A percentile compares a stretch with the other conserved stretches of the same genome.
Evolutionary conservation across 164 flowering plant genomes (phyloP).

Genomic region (Protea cynaroides): DNA sequence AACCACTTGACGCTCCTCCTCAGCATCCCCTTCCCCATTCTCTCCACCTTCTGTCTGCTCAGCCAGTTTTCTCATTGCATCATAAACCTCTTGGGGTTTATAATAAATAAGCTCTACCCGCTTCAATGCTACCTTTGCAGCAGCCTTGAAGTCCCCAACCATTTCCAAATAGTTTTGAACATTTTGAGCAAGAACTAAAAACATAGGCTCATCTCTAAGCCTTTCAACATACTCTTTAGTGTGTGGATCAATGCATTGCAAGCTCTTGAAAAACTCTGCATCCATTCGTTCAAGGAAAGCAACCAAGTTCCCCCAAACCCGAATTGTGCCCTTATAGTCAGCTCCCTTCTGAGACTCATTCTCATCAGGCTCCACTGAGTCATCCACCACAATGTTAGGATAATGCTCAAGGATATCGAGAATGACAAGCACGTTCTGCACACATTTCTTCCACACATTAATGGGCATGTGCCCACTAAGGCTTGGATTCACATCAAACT

Average conservation of each 20-base stretch:
- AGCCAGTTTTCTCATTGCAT: conserved; percentile 81
- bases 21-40: conserved; percentile 33
- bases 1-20: conserved; percentile 37
- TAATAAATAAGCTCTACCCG: conserved; percentile 83
- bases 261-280: conserved; percentile 80
- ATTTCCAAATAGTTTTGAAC: conserved; percentile 73
- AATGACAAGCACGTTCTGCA: conserved; percentile 56
- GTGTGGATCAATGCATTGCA: conserved; percentile 92
- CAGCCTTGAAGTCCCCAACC: conserved; percentile 60
- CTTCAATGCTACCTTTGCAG: conserved; percentile 79
- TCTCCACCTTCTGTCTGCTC: conserved; percentile 46
- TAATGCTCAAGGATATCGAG: conserved; percentile 76
- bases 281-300: conserved; percentile 90
- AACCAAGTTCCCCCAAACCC: conserved; percentile 86
- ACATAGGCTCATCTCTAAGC: conserved; percentile 80
- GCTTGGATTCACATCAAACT: conserved; percentile 90
- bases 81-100: conserved; percentile 95
- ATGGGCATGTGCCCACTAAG: conserved; percentile 91
- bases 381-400: conserved; percentile 79
- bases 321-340: conserved; percentile 61
- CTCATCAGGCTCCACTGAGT: conserved; percentile 82
- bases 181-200: conserved; percentile 78
- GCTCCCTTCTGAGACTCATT: conserved; percentile 75
- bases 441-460: conserved; percentile 87
- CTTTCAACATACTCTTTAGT: conserved; percentile 87